phyloP scores from a whole-genome alignment of 495 filamentous ascomycete species.

The Penicillium angulare region DNA sequence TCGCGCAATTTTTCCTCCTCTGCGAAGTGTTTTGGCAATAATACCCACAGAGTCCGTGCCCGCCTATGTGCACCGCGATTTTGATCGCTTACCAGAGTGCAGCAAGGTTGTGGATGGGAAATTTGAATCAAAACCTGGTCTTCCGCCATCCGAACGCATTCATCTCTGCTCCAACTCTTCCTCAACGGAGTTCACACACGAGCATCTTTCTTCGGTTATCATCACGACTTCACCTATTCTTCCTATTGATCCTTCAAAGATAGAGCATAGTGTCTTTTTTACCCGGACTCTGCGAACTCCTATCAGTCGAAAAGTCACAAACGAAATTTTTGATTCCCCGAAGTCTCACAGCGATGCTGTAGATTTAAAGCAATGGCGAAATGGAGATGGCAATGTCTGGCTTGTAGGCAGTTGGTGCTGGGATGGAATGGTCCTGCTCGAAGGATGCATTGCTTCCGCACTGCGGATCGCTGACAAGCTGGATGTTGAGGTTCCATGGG shows the following conservation, averaged over 20 bases:
- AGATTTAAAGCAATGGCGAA: slow-evolving; percentile 35
- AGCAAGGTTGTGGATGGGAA: slow-evolving; percentile 2
- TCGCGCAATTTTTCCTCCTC: slow-evolving; percentile 40
- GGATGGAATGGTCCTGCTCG: slow-evolving; percentile 63
- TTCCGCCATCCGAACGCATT: slow-evolving; percentile 13
- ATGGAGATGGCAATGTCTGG: slow-evolving; percentile 51
- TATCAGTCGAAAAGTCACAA: slow-evolving; percentile 29
- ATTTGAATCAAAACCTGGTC: not conserved
- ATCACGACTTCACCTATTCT: slow-evolving; percentile 35
- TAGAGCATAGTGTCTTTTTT: slow-evolving; percentile 28
- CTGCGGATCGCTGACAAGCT: slow-evolving; percentile 49
- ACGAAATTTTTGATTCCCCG: slow-evolving; percentile 31
- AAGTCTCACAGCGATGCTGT: not conserved
- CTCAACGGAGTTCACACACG: slow-evolving; percentile 35
- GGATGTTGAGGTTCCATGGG: slow-evolving; percentile 47
- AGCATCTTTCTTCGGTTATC: slow-evolving; percentile 30
- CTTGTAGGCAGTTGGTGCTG: slow-evolving; percentile 60
- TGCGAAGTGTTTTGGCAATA: slow-evolving; percentile 28
- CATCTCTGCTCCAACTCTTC: slow-evolving; percentile 25
- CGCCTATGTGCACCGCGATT: slow-evolving; percentile 46
- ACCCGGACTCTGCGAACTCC: slow-evolving; percentile 34
- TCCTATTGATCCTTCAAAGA: slow-evolving; percentile 27
- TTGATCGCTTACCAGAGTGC: slow-evolving; percentile 8
- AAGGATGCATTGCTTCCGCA: slow-evolving; percentile 57
- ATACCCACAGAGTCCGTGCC: slow-evolving; percentile 45